Base-by-base conservation (phyloP, 208 protist species). In the Trypanosoma mega region DNA sequence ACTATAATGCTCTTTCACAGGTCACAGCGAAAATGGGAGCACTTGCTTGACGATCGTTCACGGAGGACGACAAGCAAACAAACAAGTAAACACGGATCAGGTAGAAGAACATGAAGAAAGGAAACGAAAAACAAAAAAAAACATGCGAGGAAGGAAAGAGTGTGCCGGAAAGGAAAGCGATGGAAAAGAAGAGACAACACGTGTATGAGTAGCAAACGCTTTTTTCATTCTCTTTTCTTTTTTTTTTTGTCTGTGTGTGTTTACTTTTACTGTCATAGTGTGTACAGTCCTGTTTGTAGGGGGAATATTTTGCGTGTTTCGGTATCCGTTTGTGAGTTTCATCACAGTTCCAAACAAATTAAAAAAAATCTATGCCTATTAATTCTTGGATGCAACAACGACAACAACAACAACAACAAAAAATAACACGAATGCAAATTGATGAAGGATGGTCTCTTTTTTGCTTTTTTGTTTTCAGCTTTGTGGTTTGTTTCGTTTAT, bases 1-100 rank as follows among this genome's bases (percentile, higher is more conserved):
- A 61, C 34, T 89, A 82, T 61, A 77, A 87, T 47, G 75, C 80
- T 11, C 59, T 82, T 14, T 36, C 43, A 16, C 55, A 70, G 33
- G 53, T 69, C 33, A 49, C 20, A 20, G 55, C 65, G n/a, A 60
- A 27, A 36, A 27, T 60, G 43, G 21, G 56, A 44, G 12, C 16
- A 11, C 20, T 55, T 1, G 39, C 11, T 36, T 18, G 37, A 2
- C 37, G 51, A 51, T 11, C 20, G 18, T 21, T 27, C 14, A 27
- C 7, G 12, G 3, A 23, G 43, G 23, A 33, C 23, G 9, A 1
- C 4, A 53, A 3, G n/a, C 8, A 26, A 12, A 52, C 14, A 41
- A 5, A 20, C 5, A 36, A 4, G 45, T 6, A 2, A 50, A 4
- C 18, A 11, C 6, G 33, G 27, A 52, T 11, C 18, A 8, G 24